Base-by-base conservation (phyloP, 2,329 filamentous ascomycete species). In the Colletotrichum sp. region DNA sequence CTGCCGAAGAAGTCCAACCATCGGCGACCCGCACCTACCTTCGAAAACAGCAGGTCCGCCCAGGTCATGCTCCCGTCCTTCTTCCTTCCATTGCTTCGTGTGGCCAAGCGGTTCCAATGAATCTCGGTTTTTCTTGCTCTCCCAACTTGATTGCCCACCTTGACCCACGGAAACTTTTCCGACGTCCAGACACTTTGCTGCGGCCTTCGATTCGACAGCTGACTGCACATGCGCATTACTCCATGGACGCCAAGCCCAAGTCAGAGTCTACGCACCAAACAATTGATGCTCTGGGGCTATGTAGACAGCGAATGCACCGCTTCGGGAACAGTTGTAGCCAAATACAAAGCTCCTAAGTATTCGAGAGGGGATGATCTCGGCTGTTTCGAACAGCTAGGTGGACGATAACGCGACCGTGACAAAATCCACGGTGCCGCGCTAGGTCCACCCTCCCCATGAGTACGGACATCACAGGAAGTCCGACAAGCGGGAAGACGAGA, bases 61-160 rank as follows among this genome's bases (percentile, higher is more conserved):
- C 13, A 36, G 3, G 0, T 1, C 13, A 1, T 36, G 15, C 6
- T 2, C 1, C 6, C 34, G 4, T 36, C 34, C 34, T 36, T 55
- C 1, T 21, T 55, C 12, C 49, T 21, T 7, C 49, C 49, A n/a
- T 12, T 21, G 6, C 34, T 4, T 16, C 13, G 34, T 36, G 13
- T 36, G 34, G 6, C 6, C 34, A 15, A 8, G 6, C 34, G 13
- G 13, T 36, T 36, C 13, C 34, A 36, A 36, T 15, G 13, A 8
- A 8, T 36, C 49, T 55, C 49, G 0, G 0, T 55, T 8, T 55
- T 21, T 21, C 2, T 55, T 3, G 49, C 49, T 55, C n/a, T 55
- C 4, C n/a, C 21, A 55, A 5, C 6, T 55, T 55, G 18, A 55
- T 21, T 55, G 49, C n/a, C 18, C 6, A 55, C 49, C n/a, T 55